A percentile compares a stretch with the other conserved stretches of the same genome.
phyloP scores from a whole-genome alignment of 1,284 basidiomycete species.

The Moniliella sp. region DNA sequence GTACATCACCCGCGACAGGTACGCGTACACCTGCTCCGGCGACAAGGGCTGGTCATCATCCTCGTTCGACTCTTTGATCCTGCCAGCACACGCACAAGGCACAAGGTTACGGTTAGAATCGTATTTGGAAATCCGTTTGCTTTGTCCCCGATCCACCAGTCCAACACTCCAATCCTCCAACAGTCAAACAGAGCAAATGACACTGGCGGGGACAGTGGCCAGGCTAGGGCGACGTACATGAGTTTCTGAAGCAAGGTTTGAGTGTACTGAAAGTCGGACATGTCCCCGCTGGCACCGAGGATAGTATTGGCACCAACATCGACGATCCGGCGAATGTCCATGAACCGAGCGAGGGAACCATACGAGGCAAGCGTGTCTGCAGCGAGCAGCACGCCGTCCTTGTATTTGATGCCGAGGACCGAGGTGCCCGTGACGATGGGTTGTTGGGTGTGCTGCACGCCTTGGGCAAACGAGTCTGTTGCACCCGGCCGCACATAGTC shows the following conservation, averaged over 20 bases:
- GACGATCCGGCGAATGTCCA: constrained; percentile 71
- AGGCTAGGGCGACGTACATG: constrained; percentile 11
- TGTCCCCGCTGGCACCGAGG: constrained; percentile 79
- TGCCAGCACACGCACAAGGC: constrained; percentile 10
- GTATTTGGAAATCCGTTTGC: neutral
- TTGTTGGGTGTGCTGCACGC: constrained; percentile 37
- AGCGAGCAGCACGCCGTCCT: constrained; percentile 95
- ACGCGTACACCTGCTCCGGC: constrained; percentile 78
- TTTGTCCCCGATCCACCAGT: neutral
- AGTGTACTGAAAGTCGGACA: constrained; percentile 91
- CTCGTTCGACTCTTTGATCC: constrained; percentile 54
- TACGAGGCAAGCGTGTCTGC: constrained; percentile 94
- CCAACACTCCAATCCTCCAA: neutral
- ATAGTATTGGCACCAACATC: constrained; percentile 60
- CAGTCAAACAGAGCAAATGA: neutral
- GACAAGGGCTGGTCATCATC: constrained; percentile 67
- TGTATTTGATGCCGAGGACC: constrained; percentile 76
- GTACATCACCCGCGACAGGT: constrained; percentile 77
- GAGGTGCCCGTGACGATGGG: constrained; percentile 92
- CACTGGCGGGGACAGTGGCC: too few species aligned
- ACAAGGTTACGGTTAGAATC: too few species aligned
- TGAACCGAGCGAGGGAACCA: constrained; percentile 88
- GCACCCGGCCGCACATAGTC: neutral
- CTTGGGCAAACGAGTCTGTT: constrained; percentile 4
- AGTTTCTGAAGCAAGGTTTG: constrained; percentile 41